These are phyloP conservation scores for Aciculosporium take DNA, from an alignment of 2,329 filamentous ascomycete species.

Conservation along the genomic window DNA sequence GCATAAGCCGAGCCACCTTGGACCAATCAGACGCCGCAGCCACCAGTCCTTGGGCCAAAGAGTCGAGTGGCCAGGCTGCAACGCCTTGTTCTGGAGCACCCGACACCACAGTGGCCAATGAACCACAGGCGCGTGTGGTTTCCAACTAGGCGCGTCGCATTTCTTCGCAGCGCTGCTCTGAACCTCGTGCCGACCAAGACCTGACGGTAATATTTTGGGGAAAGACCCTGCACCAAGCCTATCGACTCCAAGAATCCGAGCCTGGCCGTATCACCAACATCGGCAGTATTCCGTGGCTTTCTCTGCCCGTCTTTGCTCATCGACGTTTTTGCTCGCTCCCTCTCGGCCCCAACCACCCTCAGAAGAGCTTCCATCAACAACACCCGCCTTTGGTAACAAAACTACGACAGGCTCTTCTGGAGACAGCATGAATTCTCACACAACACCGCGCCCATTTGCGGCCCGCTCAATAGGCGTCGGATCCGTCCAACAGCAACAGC, in stretches of 20 bases:
- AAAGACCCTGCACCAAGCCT: not conserved
- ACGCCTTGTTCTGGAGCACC: no score
- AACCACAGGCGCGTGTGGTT: not conserved
- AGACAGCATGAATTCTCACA: slow-evolving; percentile 22
- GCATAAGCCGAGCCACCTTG: slow-evolving; percentile 12
- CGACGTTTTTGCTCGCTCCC: not conserved
- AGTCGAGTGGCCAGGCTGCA: no score
- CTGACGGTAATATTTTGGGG: not conserved
- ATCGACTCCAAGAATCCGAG: not conserved
- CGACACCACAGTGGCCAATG: not conserved
- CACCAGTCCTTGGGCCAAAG: slow-evolving; percentile 9
- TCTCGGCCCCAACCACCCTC: not conserved
- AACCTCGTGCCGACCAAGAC: not conserved
- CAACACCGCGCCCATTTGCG: slow-evolving; percentile 23
- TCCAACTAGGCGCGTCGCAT: slow-evolving; percentile 12
- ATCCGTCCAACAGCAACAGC: slow-evolving; percentile 19
- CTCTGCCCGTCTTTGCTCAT: not conserved
- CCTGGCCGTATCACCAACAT: not conserved
- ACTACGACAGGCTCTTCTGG: not conserved
- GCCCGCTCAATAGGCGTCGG: slow-evolving; percentile 20
- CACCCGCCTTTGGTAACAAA: not conserved
- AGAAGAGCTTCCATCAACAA: not conserved
- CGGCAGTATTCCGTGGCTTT: not conserved
- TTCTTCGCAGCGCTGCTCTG: not conserved
- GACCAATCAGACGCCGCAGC: slow-evolving; percentile 15